Evolutionary conservation across 257 asterid genomes (phyloP).

Genomic region (Solanum appendiculatum): DNA sequence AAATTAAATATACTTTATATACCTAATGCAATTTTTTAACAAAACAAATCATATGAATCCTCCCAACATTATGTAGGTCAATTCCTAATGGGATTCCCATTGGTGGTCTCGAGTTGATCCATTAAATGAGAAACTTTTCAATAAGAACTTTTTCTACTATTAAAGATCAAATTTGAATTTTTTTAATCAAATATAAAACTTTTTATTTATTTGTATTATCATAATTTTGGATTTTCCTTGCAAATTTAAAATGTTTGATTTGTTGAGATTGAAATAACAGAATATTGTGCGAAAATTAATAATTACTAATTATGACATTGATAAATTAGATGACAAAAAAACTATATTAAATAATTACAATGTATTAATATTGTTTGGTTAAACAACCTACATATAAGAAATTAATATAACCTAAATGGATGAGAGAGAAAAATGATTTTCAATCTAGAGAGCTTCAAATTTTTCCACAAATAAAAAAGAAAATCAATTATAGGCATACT

Average conservation of each 20-base stretch:
- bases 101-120: background rate
- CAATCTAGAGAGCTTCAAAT: background rate
- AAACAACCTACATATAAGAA: no score
- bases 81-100: background rate
- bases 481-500: no score
- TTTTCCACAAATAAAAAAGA: background rate
- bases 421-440: background rate
- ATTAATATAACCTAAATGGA: background rate
- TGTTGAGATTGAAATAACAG: background rate
- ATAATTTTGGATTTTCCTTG: no score
- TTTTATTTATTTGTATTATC: no score
- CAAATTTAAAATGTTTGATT: no score
- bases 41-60: background rate
- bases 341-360: no score
- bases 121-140: background rate
- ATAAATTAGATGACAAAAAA: no score
- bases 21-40: background rate
- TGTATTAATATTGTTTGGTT: background rate
- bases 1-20: background rate
- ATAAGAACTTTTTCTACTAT: background rate
- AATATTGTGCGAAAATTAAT: no score
- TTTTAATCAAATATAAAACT: background rate
- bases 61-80: background rate
- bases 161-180: background rate
- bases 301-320: no score